Evolutionary conservation across 1,284 basidiomycete genomes (phyloP).

Genomic region (Schizophyllum commune): DNA sequence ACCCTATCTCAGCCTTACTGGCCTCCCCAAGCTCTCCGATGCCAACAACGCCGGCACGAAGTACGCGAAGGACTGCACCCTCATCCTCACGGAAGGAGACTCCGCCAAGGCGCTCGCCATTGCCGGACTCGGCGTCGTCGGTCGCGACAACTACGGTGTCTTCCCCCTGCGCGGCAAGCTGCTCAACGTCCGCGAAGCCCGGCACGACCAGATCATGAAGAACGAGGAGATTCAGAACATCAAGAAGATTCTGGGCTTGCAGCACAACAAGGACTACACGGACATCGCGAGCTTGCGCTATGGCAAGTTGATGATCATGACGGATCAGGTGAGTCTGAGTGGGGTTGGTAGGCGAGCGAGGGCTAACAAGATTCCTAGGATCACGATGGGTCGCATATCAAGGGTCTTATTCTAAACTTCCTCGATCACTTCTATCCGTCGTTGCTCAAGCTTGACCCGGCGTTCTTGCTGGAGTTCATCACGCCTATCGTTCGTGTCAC

Average conservation of each 20-base stretch:
- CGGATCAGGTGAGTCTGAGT: slow-evolving; percentile 74
- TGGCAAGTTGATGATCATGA: slow-evolving; percentile 99
- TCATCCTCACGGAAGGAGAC: slow-evolving; percentile 99
- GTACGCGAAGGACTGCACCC: slow-evolving; percentile 78
- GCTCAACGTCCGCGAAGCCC: slow-evolving; percentile 95
- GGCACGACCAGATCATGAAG: slow-evolving; percentile 95
- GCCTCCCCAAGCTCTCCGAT: slow-evolving; percentile 91
- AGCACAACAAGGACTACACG: slow-evolving; percentile 88
- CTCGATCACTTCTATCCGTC: slow-evolving; percentile 97
- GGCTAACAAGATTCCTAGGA: slow-evolving; percentile 49
- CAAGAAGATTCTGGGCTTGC: slow-evolving; percentile 96
- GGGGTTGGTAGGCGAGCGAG: not conserved
- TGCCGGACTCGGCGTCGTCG: slow-evolving; percentile 90
- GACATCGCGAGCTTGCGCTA: slow-evolving; percentile 77
- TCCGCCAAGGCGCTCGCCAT: slow-evolving; percentile 97
- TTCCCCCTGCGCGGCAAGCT: slow-evolving; percentile 98
- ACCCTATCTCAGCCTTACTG: slow-evolving; percentile 59
- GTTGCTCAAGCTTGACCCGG: slow-evolving; percentile 74
- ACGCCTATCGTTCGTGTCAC: slow-evolving; percentile 94
- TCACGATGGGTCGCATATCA: slow-evolving; percentile 99
- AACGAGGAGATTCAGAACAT: slow-evolving; percentile 97
- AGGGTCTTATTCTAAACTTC: slow-evolving; percentile 97
- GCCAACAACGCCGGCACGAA: slow-evolving; percentile 96
- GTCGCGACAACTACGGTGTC: slow-evolving; percentile 95
- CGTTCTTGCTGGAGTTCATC: slow-evolving; percentile 97